Evolutionary conservation across 768 basidiomycete species (phyloP).

Genomic region (Mycena leptocephala): DNA sequence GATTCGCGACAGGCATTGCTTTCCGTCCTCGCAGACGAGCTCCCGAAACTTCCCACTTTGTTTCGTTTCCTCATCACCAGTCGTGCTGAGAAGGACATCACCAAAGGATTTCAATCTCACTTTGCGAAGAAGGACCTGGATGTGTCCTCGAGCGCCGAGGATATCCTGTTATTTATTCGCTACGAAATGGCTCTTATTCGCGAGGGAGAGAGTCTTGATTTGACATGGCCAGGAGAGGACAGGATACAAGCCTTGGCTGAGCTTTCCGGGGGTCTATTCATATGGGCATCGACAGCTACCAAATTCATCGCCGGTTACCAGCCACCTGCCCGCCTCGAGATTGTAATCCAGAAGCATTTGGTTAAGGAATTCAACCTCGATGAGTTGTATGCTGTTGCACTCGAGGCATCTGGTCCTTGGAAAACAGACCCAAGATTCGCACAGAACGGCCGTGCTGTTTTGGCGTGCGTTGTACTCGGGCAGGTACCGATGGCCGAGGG

Average conservation of each 20-base stretch:
- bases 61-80: background rate
- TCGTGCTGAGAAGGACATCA: background rate
- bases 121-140: background rate
- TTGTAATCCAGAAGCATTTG: too few species aligned
- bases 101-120: background rate
- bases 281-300: background rate
- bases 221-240: background rate
- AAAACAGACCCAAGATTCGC: too few species aligned
- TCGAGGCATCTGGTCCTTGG: too few species aligned
- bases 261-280: background rate
- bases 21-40: conserved; percentile 8
- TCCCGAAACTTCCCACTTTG: background rate
- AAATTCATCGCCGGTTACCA: background rate
- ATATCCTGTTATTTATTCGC: background rate
- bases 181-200: background rate
- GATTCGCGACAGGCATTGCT: conserved; percentile 27
- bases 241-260: background rate
- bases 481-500: too few species aligned
- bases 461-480: too few species aligned
- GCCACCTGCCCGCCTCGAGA: background rate
- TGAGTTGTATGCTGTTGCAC: too few species aligned
- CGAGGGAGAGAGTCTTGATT: background rate
- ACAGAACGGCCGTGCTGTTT: too few species aligned
- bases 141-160: background rate
- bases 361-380: too few species aligned